Base-by-base conservation (phyloP, 208 protist species). In the Leishmania major region DNA sequence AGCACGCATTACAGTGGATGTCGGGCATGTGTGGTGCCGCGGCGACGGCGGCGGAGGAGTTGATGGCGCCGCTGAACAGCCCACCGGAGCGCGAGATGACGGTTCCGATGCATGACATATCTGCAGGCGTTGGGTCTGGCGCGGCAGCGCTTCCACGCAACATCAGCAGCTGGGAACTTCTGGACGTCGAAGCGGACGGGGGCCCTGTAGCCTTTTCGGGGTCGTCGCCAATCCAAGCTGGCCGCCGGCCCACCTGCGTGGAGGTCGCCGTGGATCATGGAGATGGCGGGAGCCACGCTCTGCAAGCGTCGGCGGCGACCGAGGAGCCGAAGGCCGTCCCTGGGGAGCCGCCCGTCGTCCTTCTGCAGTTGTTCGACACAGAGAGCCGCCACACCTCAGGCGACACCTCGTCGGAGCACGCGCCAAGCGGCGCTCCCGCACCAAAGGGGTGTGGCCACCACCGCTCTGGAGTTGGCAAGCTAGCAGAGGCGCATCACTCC, bases 131-230 rank as follows among this genome's bases (percentile, higher is more conserved):
- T n/a, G 47, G 49, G 49, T 22, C 53, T 25, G 13, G 28, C 69
- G 55, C 37, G 7, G n/a, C 74, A 28, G 19, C 49, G 37, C 74
- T 80, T 28, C 75, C 81, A 3, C 76, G 67, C 28, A 85, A 57
- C 81, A 62, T 62, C 7, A 85, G 81, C 81, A 85, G 81, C 60
- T 85, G 81, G 81, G 81, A 81, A 47, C 35, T 77, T 62, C 71
- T 85, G 47, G 81, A 85, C 60, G 75, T 85, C 43, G 45, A 76
- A 0, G 47, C 25, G 37, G 19, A 25, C 57, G 37, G 15, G 28
- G 25, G 0, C 57, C 45, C 15, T 25, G 66, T 25, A 2, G 43
- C 55, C 0, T 19, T 8, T 25, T 35, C 51, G 6, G 60, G 25
- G 43, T 37, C 55, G 2, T n/a, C 37, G 37, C 75, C n/a, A 59